Evolutionary conservation across 2,329 filamentous ascomycete species (phyloP).

Genomic region (Beauveria scarabaeidicola): DNA sequence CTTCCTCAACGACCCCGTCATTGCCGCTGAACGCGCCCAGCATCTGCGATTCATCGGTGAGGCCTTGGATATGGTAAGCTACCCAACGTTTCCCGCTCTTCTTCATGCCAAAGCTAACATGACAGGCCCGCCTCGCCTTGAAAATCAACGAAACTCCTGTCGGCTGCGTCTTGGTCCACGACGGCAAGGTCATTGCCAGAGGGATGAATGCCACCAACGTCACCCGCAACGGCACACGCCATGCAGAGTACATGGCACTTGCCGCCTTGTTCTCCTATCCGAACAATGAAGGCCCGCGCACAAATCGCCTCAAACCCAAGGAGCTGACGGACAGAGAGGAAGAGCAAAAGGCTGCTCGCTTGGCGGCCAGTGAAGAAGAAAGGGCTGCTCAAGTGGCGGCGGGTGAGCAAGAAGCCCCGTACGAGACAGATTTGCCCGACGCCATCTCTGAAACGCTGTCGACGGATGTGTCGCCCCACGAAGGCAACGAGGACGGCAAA

Average conservation of each 20-base stretch:
- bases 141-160: constrained; percentile 87
- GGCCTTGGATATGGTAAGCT: constrained; percentile 72
- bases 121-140: constrained; percentile 75
- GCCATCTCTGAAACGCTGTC: constrained; percentile 16
- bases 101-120: constrained; percentile 15
- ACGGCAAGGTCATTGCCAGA: constrained; percentile 69
- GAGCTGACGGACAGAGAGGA: constrained; percentile 18
- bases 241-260: constrained; percentile 91
- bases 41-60: constrained; percentile 65
- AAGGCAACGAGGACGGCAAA: constrained; percentile 44
- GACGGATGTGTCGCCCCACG: constrained; percentile 23
- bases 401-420: neutral
- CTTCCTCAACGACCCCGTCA: constrained; percentile 19
- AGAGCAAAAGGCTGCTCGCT: constrained; percentile 7
- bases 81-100: neutral
- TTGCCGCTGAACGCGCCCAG: constrained; percentile 24
- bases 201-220: constrained; percentile 98
- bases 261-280: constrained; percentile 42
- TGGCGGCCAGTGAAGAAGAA: constrained; percentile 17
- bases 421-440: neutral
- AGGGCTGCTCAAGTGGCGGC: constrained; percentile 14
- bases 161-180: constrained; percentile 84
- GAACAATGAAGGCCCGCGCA: constrained; percentile 20
- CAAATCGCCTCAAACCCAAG: constrained; percentile 28
- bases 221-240: constrained; percentile 82